Percentiles rank a stretch among this genome's conserved stretches.
Evolutionary conservation across 1,139 yeast species (phyloP).

Genomic region (Zygosaccharomyces pseudobailii): DNA sequence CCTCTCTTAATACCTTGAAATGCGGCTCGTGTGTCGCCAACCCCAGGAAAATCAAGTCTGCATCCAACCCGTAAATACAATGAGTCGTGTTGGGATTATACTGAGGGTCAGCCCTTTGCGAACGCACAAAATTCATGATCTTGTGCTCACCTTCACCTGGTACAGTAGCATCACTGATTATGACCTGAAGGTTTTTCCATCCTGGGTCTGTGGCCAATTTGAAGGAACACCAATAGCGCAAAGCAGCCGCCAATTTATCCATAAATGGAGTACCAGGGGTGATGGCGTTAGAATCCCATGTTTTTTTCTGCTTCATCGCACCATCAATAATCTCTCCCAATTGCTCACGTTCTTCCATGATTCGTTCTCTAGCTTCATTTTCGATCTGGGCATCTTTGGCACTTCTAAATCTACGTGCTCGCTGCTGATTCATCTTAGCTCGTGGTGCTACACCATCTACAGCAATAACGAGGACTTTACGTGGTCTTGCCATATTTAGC

Average conservation of each 20-base stretch:
- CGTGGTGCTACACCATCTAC: conserved; percentile 99
- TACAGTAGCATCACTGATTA: conserved; percentile 91
- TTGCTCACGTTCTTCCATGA: conserved; percentile 43
- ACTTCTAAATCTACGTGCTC: conserved; percentile 92
- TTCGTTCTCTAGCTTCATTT: conserved; percentile 55
- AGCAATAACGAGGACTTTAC: conserved; percentile 88
- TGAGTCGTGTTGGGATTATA: conserved; percentile 88
- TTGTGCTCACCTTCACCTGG: conserved; percentile 99
- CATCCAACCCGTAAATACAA: conserved; percentile 95
- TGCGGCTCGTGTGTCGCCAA: conserved; percentile 97
- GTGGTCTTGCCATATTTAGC: conserved; percentile 87
- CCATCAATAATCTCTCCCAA: conserved; percentile 66
- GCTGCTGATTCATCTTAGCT: conserved; percentile 98
- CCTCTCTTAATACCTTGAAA: conserved; percentile 89
- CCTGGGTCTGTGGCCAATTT: conserved; percentile 83
- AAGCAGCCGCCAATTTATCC: conserved; percentile 79
- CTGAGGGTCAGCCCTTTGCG: conserved; percentile 77
- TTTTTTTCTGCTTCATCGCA: conserved; percentile 44
- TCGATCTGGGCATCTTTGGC: conserved; percentile 84
- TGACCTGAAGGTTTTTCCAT: conserved; percentile 81
- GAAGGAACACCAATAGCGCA: conserved; percentile 86
- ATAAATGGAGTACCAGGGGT: conserved; percentile 99
- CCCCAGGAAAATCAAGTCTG: conserved; percentile 94
- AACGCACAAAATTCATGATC: conserved; percentile 88
- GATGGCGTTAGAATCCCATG: conserved; percentile 93